Conservation (phyloP, 2,329 filamentous ascomycete species). For the Ophiognomonia clavigignenti-juglandacearum region DNA sequence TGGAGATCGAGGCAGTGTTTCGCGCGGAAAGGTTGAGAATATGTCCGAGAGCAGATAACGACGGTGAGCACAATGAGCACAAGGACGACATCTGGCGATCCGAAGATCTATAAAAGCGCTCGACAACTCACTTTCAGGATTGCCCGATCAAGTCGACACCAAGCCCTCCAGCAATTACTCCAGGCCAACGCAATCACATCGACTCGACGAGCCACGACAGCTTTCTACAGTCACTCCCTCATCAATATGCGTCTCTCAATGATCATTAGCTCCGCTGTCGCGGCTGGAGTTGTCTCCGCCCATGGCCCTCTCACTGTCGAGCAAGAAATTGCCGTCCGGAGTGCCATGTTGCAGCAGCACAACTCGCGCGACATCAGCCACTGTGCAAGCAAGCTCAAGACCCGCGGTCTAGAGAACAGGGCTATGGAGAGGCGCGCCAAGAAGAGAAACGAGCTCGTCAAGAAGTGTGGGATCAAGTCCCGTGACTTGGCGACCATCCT, state of each 20-base stretch:
- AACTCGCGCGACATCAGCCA: slow-evolving; percentile 29
- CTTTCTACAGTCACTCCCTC: background rate
- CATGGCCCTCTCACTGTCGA: slow-evolving; percentile 37
- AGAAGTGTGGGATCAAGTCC: slow-evolving; percentile 24
- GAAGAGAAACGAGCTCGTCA: slow-evolving; percentile 29
- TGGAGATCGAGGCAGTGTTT: too few relatives aligned
- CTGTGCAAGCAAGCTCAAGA: slow-evolving; percentile 33
- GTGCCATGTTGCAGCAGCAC: slow-evolving; percentile 27
- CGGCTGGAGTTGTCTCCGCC: slow-evolving; percentile 22
- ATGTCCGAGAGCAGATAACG: too few relatives aligned
- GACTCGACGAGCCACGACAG: too few relatives aligned
- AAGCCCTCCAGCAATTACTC: too few relatives aligned
- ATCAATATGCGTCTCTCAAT: slow-evolving; percentile 22
- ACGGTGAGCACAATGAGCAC: too few relatives aligned
- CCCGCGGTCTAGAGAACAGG: slow-evolving; percentile 30
- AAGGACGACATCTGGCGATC: too few relatives aligned
- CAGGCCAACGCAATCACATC: too few relatives aligned
- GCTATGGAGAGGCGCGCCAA: slow-evolving; percentile 33
- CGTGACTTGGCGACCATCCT: slow-evolving; percentile 25
- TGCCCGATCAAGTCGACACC: too few relatives aligned
- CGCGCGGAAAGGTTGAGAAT: too few relatives aligned
- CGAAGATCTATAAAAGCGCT: too few relatives aligned
- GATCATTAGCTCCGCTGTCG: slow-evolving; percentile 19
- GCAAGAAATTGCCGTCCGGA: slow-evolving; percentile 36
- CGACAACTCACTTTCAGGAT: too few relatives aligned